Evolutionary conservation across 192 early-diverging fungal species (phyloP), one percentile per base, ranked within the genome.

Genomic region (Entrophospora sp.): DNA sequence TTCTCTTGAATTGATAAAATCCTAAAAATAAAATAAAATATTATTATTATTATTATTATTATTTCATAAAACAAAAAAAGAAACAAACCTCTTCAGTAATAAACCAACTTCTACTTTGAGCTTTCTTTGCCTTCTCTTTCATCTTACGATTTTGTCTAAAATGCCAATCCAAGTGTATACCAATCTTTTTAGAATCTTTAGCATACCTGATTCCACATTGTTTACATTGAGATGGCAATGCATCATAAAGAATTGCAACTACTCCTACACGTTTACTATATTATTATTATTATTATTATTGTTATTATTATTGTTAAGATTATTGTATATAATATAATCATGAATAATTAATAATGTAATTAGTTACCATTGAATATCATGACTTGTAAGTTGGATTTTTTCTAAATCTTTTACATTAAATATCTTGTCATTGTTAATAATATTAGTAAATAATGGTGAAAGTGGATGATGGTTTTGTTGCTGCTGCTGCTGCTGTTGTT

Each of bases 131-230:
- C 60, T 85, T 83, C 56, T 96, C 91, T 71, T 89, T 88, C 64
- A 88, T 71, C 32, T 92, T 83, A 49, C 89, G 77, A 72, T 98
- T 98, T 74, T 94, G 91, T 32, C 96, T 80, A 73, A 96, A 98
- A 75, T 98, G 96, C 85, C 91, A 95, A 66, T 98, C 94, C 32
- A 98, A 60, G 72, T 98, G 96, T 40, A 81, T 76, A 57, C 85
- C 81, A 83, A 94, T 89, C 62, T 87, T 85, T 14, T 78, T 82
- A n/a, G n/a, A n/a, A 7, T 80, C 77, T 34, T 82, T 83, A 3
- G 80, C 71, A 46, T 86, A 93, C 18, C 96, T 86, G 69, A 85
- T 83, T 0, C 91, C 96, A 73, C 96, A 98, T 77, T 98, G 96
- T 48, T 88, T 85, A 76, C 96, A 98, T 71, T 92, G 88, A 24